Base-by-base conservation (phyloP, 2,329 filamentous ascomycete species). In the Neofusicoccum umdonicola region DNA sequence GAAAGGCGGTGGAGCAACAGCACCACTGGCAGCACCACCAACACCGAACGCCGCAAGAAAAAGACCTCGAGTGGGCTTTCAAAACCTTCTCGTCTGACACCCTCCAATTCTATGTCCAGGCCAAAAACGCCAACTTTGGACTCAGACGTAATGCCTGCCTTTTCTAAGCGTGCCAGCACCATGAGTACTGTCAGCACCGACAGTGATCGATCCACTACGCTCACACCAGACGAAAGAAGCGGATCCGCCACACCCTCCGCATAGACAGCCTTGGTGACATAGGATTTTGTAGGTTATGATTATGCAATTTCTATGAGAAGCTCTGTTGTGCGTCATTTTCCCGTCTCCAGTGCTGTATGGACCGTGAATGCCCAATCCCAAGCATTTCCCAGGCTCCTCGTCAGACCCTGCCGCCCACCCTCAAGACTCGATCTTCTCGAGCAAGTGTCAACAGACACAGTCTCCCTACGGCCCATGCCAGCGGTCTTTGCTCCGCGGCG, bases 1-100 rank as follows among this genome's bases (percentile, higher is more conserved):
- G 70, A 73, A 22, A 68, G 76, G 5, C 67, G 74, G 19, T 76
- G 73, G 74, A 76, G 74, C 60, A 72, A 65, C 41, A 76, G 73
- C 64, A 75, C 73, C 4, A 69, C 74, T 1, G 71, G 71, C 9
- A 73, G 69, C 44, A 45, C 31, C 22, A 60, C 58, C 56, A 65
- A 50, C 56, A 34, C 45, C 31, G 54, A 56, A 41, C 62, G 62
- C 11, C 62, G 62, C 34, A 65, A 56, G 47, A 61, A 60, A 41
- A 60, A 60, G 47, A 7, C 42, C n/a, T 13, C 45, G 4, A 57
- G 62, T 11, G 37, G 42, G 5, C 42, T 64, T n/a, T 27, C 42
- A 4, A 64, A 50, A 34, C 52, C 62, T 13, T 57, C 62, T 48
- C 42, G 62, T 15, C 17, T 64, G 19, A 64, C 62, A 2, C 62